Conservation (phyloP, 306 rosid species). For the Inga leiocalycina region DNA sequence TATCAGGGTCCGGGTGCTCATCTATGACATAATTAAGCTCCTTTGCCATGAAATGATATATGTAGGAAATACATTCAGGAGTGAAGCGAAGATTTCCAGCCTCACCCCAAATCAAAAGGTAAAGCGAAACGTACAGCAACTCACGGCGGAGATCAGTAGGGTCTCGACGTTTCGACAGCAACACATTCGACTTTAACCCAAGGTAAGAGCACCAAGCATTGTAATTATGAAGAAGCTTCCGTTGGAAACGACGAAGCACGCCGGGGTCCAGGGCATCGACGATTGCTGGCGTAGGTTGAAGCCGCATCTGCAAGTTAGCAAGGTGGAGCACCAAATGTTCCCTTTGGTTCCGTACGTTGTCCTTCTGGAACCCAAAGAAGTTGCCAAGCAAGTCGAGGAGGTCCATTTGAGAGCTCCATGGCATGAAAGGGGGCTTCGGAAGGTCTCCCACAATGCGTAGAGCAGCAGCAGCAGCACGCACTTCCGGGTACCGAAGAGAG, state of each 20-base stretch:
- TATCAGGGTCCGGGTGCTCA: constrained; percentile 54
- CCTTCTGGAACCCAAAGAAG: constrained; percentile 76
- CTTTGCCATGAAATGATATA: constrained; percentile 81
- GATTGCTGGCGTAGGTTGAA: constrained; percentile 49
- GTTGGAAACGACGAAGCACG: constrained; percentile 58
- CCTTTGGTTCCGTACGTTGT: constrained; percentile 88
- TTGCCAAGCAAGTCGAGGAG: constrained; percentile 78
- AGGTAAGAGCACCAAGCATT: constrained; percentile 78
- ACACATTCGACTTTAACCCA: constrained; percentile 57
- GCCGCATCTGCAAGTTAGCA: constrained; percentile 92
- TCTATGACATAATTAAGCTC: constrained; percentile 74
- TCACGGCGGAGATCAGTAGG: constrained; percentile 57
- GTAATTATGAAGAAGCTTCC: constrained; percentile 73
- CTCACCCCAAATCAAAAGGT: constrained; percentile 86
- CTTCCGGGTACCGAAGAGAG: constrained; percentile 76
- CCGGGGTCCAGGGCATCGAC: constrained; percentile 53
- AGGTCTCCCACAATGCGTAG: constrained; percentile 80
- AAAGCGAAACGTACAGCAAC: constrained; percentile 71
- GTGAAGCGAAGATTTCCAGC: constrained; percentile 77
- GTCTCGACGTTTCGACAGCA: constrained; percentile 43
- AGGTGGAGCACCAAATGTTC: constrained; percentile 94
- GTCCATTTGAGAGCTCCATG: constrained; percentile 67
- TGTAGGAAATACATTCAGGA: constrained; percentile 80
- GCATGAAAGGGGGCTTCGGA: constrained; percentile 60
- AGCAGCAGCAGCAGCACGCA: constrained; percentile 83